Evolutionary conservation across 2,329 filamentous ascomycete genomes (phyloP).

Genomic region (Zymoseptoria passerinii): DNA sequence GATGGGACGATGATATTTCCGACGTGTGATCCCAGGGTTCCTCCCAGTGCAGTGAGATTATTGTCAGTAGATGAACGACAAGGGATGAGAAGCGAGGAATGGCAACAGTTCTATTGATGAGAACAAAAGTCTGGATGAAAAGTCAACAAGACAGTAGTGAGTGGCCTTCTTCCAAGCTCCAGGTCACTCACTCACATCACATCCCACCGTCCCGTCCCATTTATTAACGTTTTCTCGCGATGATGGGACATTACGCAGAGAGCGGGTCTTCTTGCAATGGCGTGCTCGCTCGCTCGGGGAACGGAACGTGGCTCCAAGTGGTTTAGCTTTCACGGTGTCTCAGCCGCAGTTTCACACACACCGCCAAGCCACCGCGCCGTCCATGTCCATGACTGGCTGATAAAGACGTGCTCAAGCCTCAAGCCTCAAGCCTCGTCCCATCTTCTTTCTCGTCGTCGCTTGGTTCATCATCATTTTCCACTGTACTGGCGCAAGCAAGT

Average conservation of each 20-base stretch:
- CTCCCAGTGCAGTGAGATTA: background rate
- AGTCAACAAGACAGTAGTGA: background rate
- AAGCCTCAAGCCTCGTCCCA: background rate
- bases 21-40: background rate
- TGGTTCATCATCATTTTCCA: too few species aligned
- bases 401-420: background rate
- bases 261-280: background rate
- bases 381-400: slow-evolving; percentile 3
- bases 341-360: background rate
- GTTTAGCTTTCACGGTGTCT: background rate
- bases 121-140: background rate
- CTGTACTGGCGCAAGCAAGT: too few species aligned
- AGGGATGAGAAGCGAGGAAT: background rate
- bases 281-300: too few species aligned
- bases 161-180: background rate
- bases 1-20: background rate
- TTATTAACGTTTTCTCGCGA: background rate
- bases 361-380: background rate
- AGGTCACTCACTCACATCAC: too few species aligned
- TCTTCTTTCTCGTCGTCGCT: background rate
- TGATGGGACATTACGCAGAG: background rate
- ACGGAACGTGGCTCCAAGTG: background rate
- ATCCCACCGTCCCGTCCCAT: background rate
- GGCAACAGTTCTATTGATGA: background rate
- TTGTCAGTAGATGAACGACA: background rate